Evolutionary conservation across 108 stramenopile genomes (phyloP), one percentile per base, ranked within the genome.

Genomic region (Conticribra weissflogii): DNA sequence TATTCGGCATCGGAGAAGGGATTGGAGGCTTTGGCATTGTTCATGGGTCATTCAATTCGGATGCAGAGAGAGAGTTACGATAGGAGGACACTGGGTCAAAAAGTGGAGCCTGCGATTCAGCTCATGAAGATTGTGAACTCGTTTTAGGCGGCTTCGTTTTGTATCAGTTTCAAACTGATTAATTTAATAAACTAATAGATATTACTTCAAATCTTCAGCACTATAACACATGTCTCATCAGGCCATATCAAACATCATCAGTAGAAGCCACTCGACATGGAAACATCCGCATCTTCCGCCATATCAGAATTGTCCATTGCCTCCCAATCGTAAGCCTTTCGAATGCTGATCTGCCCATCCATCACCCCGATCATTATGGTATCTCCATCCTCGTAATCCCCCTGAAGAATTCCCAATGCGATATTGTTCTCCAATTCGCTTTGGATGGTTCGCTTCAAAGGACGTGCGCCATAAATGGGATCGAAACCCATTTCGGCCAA

Each of bases 381-480:
- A 65, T 96, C 92, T 2, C 92, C 92, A 69, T 93, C 92, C 4
- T 72, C 67, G 59, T 83, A 92, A n/a, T 87, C 85, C 22, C 91
- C 90, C 22, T 63, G 45, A 29, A 95, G 76, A 60, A 96, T 93
- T 41, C 89, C 90, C 64, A 92, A 82, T 19, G 98, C 96, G 27
- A 98, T 78, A 3, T 84, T 82, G 19, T 94, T 99, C 69, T 99
- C 98, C 36, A 99, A 81, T 72, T 97, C 91, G 54, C 96, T 89
- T 70, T 98, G 98, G 59, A 99, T 93, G 3, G 95, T 81, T 30
- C 98, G 84, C 79, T 98, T 99, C 68, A 99, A 75, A 29, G 98
- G 98, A 41, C 98, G 89, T 33, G 98, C 98, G 47, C 98, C 98
- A 76, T 96, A 99, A 14, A 88, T 82, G 23, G 97, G 94, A 67